Percentiles rank a stretch among this genome's conserved stretches.
Evolutionary conservation across 2,329 filamentous ascomycete genomes (phyloP).

Genomic region (Phyllosticta paracitricarpa): DNA sequence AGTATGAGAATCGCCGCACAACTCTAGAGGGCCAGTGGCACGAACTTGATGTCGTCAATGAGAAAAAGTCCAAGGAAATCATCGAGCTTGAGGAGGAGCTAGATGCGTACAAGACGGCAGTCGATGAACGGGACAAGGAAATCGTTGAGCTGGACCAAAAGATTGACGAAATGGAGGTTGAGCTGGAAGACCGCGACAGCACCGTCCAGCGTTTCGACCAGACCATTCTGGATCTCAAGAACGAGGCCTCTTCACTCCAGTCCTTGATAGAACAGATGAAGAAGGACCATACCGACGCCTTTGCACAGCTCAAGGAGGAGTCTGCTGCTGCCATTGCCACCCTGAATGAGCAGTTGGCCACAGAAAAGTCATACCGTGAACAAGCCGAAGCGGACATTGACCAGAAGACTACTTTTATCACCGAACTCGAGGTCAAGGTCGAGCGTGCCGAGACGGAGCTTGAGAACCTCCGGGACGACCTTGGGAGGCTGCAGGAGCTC

Average conservation of each 20-base stretch:
- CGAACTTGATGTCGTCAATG: constrained; percentile 27
- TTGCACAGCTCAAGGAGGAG: constrained; percentile 30
- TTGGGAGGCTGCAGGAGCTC: constrained; percentile 25
- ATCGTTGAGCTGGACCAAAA: constrained; percentile 21
- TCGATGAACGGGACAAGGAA: constrained; percentile 26
- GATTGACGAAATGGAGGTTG: constrained; percentile 20
- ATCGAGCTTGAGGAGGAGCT: constrained; percentile 27
- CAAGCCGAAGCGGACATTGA: constrained; percentile 29
- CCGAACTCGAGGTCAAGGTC: constrained; percentile 29
- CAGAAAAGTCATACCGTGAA: constrained; percentile 27
- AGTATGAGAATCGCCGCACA: constrained; percentile 25
- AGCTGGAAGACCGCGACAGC: constrained; percentile 25
- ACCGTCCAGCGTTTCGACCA: constrained; percentile 27
- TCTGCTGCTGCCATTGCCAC: constrained; percentile 18
- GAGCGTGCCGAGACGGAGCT: constrained; percentile 28
- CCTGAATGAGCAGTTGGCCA: constrained; percentile 27
- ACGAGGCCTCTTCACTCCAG: constrained; percentile 29
- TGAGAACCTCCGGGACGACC: constrained; percentile 21
- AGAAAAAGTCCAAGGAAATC: constrained; percentile 28
- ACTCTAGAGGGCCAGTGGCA: constrained; percentile 27
- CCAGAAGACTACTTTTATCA: constrained; percentile 30
- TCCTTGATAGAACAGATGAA: constrained; percentile 31
- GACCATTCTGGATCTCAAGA: constrained; percentile 30
- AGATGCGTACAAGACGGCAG: constrained; percentile 12
- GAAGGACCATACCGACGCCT: constrained; percentile 24